Evolutionary conservation across 1,139 yeast genomes (phyloP), one percentile per base, ranked within the genome.

Genomic region (Sugiyamaella neomexicana): DNA sequence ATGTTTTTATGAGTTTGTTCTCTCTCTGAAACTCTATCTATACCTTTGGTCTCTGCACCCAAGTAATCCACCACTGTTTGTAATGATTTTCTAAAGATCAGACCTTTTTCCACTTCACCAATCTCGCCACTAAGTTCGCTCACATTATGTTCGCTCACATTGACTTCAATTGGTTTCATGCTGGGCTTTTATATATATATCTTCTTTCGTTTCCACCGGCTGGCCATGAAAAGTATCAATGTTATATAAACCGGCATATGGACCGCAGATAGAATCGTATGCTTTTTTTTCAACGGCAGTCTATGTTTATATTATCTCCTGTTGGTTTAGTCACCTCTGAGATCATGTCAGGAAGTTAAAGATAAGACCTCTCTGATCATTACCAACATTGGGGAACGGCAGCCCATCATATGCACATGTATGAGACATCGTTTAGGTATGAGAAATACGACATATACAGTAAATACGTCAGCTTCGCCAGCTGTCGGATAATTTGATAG

Each of bases 1-100:
- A 86, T 67, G 38, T 88, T 82, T 49, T 72, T 75, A 55, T 85
- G 89, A 45, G 78, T 75, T 62, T 83, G 81, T 67, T 85, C 87
- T 51, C 80, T 85, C 57, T 82, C 89, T 20, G 87, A 83, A 53
- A 85, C 80, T 43, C 81, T 69, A 62, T 83, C 89, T 59, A 85
- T 79, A 65, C 91, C 91, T 66, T 85, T 80, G 29, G 82, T 78
- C 71, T 85, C 91, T 43, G 73, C 74, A 45, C 59, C 58, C 38
- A 64, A 49, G 41, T 40, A 50, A 13, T 25, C 15, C 4, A 52
- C 27, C 6, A 42, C 16, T 12, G n/a, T 27, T 3, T 38, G 29
- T 13, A 31, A n/a, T 15, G 40, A 8, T 9, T n/a, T 2, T 25
- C 16, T 25, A 13, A 32, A 7, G 25, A 13, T 27, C 9, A 10